Evolutionary conservation across 2,329 filamentous ascomycete species (phyloP).

Genomic region (Periglandula ipomoeae): DNA sequence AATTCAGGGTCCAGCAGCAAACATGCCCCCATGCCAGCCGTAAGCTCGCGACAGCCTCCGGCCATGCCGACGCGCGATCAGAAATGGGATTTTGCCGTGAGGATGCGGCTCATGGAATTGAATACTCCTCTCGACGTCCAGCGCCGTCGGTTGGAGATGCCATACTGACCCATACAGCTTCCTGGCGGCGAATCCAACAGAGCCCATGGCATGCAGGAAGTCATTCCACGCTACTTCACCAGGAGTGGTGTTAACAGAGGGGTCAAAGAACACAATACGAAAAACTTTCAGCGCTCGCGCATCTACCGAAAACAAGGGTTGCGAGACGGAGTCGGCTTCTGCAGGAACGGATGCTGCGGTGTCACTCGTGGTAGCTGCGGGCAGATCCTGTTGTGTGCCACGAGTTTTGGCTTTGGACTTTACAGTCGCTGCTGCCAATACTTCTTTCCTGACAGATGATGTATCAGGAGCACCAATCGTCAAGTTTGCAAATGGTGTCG

Average conservation of each 20-base stretch:
- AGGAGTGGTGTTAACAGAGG: conserved; percentile 23
- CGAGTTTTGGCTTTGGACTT: conserved; percentile 15
- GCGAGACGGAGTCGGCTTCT: neutral
- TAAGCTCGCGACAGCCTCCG: conserved; percentile 39
- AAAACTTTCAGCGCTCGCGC: conserved; percentile 26
- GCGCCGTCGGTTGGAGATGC: conserved; percentile 40
- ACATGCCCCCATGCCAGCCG: conserved; percentile 39
- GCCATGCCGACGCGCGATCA: conserved; percentile 35
- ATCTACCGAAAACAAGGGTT: conserved; percentile 17
- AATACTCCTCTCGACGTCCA: conserved; percentile 38
- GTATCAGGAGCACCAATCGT: conserved; percentile 8
- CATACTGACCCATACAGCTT: conserved; percentile 54
- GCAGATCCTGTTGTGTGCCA: neutral
- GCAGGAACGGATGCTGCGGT: neutral
- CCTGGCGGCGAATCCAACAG: conserved; percentile 39
- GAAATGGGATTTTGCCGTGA: conserved; percentile 38
- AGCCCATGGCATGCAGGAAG: conserved; percentile 42
- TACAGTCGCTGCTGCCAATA: neutral
- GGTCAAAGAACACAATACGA: conserved; percentile 32
- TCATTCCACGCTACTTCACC: conserved; percentile 45
- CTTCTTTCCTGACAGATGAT: neutral
- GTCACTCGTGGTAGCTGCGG: neutral
- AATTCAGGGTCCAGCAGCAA: no score
- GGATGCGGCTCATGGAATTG: conserved; percentile 55
- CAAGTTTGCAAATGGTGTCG: conserved; percentile 17